Evolutionary conservation across 73 alveolate species (phyloP).

Genomic region (Paramecium sexaurelia): DNA sequence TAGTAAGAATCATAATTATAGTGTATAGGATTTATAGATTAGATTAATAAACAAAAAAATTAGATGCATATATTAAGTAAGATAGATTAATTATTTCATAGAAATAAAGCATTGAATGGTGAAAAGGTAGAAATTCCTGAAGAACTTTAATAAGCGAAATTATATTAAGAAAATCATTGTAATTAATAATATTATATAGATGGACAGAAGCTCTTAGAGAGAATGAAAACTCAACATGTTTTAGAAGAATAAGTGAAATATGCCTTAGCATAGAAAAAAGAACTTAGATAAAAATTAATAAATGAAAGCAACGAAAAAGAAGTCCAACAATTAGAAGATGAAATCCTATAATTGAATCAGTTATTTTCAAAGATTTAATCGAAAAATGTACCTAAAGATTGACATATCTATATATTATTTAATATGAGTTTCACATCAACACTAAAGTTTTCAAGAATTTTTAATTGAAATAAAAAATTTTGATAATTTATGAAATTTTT

Average conservation of each 20-base stretch:
- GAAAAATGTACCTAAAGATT: background rate
- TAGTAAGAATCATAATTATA: background rate
- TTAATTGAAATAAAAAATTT: background rate
- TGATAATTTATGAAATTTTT: background rate
- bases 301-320: slow-evolving; percentile 27
- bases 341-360: background rate
- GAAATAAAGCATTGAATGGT: background rate
- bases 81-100: background rate
- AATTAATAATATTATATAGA: background rate
- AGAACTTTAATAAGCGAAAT: background rate
- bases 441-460: background rate
- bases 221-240: background rate
- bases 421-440: too few species aligned
- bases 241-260: background rate
- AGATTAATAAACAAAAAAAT: background rate
- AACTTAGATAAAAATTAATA: background rate
- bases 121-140: background rate
- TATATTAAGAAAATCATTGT: background rate
- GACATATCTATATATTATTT: background rate
- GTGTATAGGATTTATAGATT: background rate
- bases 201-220: background rate
- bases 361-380: slow-evolving; percentile 3
- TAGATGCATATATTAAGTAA: background rate
- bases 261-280: background rate
- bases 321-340: background rate